phyloP scores from a whole-genome alignment of 805 yeast species.

The Ogataea nakhonphanomensis region DNA sequence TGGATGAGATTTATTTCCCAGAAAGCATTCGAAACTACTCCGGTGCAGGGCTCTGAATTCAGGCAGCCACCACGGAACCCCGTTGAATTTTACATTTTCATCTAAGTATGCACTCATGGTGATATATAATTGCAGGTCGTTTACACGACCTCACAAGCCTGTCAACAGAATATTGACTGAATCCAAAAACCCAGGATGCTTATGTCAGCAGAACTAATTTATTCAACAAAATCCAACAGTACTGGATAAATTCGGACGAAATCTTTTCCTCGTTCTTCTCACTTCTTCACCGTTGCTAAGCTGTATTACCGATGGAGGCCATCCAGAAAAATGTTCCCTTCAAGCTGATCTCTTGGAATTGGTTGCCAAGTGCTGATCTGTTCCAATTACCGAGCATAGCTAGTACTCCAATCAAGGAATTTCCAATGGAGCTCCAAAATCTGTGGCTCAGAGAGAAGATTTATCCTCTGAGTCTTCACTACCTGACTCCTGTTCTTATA shows the following conservation, averaged over 20 bases:
- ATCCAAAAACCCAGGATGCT: not conserved
- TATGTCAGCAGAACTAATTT: slow-evolving; percentile 1
- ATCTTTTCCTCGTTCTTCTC: slow-evolving; percentile 1
- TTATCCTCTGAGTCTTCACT: slow-evolving; percentile 44
- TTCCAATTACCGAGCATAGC: slow-evolving; percentile 27
- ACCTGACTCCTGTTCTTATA: slow-evolving; percentile 52
- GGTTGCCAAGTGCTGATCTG: slow-evolving; percentile 25
- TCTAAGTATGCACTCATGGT: too few relatives aligned
- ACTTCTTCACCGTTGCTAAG: too few relatives aligned
- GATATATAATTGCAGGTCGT: not conserved
- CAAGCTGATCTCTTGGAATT: slow-evolving; percentile 22
- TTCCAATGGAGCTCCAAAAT: slow-evolving; percentile 25
- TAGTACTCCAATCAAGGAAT: slow-evolving; percentile 23
- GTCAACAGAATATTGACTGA: not conserved
- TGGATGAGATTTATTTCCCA: too few relatives aligned
- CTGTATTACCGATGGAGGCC: slow-evolving; percentile 2
- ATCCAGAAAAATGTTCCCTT: slow-evolving; percentile 11
- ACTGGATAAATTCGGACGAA: not conserved
- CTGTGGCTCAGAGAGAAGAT: slow-evolving; percentile 29
- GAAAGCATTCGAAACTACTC: too few relatives aligned
- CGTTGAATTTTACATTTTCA: too few relatives aligned
- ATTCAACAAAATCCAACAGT: slow-evolving; percentile 1
- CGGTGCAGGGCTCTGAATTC: too few relatives aligned
- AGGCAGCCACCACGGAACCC: too few relatives aligned
- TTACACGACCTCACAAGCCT: not conserved